Evolutionary conservation across 2,329 filamentous ascomycete genomes (phyloP), one percentile per base, ranked within the genome.

Genomic region (Penicillium psychrosexuale): DNA sequence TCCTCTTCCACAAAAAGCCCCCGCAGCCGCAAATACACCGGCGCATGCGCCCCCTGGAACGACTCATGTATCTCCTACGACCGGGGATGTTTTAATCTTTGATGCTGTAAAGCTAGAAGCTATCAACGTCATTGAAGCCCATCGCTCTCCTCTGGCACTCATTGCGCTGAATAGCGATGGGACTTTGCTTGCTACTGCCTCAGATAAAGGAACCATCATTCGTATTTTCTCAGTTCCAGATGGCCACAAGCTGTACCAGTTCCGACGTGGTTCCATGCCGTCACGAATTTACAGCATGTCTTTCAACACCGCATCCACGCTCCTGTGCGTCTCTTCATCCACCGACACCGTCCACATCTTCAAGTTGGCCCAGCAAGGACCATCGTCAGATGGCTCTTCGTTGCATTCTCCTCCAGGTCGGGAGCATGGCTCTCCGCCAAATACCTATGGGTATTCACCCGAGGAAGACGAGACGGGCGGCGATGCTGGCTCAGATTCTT

Each of bases 201-300:
- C 93, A 22, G 94, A 99, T 72, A 99, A 96, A 50, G 94, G 94
- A 61, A 99, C 94, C 0, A 96, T 99, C 57, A 96, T 99, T 61
- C 87, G 94, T 15, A 91, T 99, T 49, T 99, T 99, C 74, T 91
- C 90, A 1, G 85, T 99, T 1, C 94, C 94, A 3, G 85, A 87
- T 60, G 94, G 90, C 11, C 87, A 93, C 67, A 99, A 97, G 73
- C 82, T 99, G 17, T 97, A 92, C 72, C 93, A 99, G 71, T 99
- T 99, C 76, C 85, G 94, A 56, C 86, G 94, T 61, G 94, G 94
- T 40, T 97, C 93, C 2, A 97, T 97, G 74, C 94, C 94, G 0
- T 92, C 92, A 1, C 88, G 90, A 38, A 99, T 99, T 64, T 97
- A 92, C 77, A 96, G 91, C 83, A 97, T 99, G 91, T 96, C 92